Percentiles rank a stretch among this genome's conserved stretches.
Evolutionary conservation across 495 filamentous ascomycete species (phyloP).

Genomic region (Jackrogersella minutella): DNA sequence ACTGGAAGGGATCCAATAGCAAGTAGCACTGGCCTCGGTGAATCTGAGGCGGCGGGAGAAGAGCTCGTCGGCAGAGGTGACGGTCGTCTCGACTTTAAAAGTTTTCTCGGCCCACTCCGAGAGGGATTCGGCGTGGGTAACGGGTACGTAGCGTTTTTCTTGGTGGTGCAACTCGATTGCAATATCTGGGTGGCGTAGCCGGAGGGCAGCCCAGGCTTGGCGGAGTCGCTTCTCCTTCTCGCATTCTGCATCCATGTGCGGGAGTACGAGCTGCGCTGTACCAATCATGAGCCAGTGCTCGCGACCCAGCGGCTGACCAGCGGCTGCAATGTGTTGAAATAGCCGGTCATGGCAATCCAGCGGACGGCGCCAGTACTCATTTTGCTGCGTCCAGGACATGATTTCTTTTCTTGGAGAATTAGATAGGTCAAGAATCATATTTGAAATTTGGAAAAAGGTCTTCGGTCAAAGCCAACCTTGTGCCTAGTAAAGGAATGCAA

Average conservation of each 20-base stretch:
- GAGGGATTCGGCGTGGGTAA: neutral
- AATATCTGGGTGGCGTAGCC: conserved; percentile 12
- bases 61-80: conserved; percentile 5
- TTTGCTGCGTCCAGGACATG: conserved; percentile 18
- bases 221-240: conserved; percentile 5
- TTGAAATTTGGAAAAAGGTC: neutral
- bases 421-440: neutral
- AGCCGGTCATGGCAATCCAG: conserved; percentile 16
- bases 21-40: conserved; percentile 1
- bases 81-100: neutral
- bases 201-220: conserved; percentile 2
- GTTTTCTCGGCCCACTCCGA: neutral
- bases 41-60: conserved; percentile 1
- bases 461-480: neutral
- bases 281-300: conserved; percentile 23
- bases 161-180: neutral
- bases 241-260: neutral
- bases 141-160: conserved; percentile 16
- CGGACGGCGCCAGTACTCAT: conserved; percentile 1
- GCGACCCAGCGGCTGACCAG: conserved; percentile 3
- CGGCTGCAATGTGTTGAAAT: conserved; percentile 1
- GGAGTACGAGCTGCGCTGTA: neutral
- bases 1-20: conserved; percentile 16
- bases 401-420: neutral
- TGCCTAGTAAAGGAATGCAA: too few species aligned